Evolutionary conservation across 1,284 basidiomycete genomes (phyloP).

Genomic region (Ceratobasidium sp.): DNA sequence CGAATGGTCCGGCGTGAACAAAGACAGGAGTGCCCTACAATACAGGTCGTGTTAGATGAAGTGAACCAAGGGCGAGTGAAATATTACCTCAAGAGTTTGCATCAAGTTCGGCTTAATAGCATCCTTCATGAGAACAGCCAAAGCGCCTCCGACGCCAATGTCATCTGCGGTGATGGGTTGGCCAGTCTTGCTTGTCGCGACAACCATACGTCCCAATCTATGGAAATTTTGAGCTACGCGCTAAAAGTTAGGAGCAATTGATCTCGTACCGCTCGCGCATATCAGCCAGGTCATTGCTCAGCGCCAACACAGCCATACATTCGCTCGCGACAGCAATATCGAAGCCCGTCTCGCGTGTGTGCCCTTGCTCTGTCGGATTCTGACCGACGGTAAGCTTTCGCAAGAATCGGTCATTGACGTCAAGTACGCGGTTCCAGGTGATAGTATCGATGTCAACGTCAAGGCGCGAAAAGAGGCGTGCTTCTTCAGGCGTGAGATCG

Average conservation of each 20-base stretch:
- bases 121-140: constrained; percentile 98
- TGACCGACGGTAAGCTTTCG: constrained; percentile 95
- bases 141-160: constrained; percentile 94
- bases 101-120: constrained; percentile 99
- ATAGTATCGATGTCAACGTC: constrained; percentile 94
- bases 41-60: constrained; percentile 27
- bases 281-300: constrained; percentile 89
- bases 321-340: constrained; percentile 98
- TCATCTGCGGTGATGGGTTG: constrained; percentile 97
- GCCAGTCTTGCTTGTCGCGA: constrained; percentile 93
- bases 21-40: constrained; percentile 94
- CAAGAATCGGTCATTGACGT: constrained; percentile 97
- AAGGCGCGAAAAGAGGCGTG: constrained; percentile 89
- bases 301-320: constrained; percentile 97
- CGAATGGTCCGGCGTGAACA: constrained; percentile 98
- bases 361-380: constrained; percentile 90
- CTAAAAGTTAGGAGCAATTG: not conserved
- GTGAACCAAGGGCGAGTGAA: constrained; percentile 3
- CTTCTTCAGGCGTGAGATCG: constrained; percentile 93
- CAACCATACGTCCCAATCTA: constrained; percentile 92
- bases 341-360: constrained; percentile 91
- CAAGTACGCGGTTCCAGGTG: constrained; percentile 98
- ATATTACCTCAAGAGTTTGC: constrained; percentile 90
- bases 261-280: constrained; percentile 79
- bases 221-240: constrained; percentile 15